Evolutionary conservation across 2,329 filamentous ascomycete genomes (phyloP).

Genomic region (Ciborinia camelliae): DNA sequence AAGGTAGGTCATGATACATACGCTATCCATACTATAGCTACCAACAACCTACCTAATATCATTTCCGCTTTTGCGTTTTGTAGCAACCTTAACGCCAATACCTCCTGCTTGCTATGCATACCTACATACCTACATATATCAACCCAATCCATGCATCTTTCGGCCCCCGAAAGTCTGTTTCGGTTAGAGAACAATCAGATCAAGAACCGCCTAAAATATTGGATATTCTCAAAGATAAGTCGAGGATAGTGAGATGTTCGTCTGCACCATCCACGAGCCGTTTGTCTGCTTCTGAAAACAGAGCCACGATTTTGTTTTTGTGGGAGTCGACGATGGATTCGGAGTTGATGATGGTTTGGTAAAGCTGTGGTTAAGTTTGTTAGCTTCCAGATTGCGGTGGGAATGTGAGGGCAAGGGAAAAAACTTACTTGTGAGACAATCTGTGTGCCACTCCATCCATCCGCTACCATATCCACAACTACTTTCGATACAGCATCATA

Average conservation of each 20-base stretch:
- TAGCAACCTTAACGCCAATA: conserved; percentile 10
- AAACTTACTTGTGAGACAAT: conserved; percentile 69
- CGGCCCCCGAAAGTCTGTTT: neutral
- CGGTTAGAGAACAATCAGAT: neutral
- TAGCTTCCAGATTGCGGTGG: conserved; percentile 7
- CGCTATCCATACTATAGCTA: conserved; percentile 2
- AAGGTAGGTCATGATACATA: conserved; percentile 5
- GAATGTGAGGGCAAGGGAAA: neutral
- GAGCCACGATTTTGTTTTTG: conserved; percentile 83
- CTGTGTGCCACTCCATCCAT: conserved; percentile 94
- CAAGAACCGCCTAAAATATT: conserved; percentile 53
- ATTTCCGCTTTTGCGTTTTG: neutral
- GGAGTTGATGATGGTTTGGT: conserved; percentile 77
- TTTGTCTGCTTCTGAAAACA: conserved; percentile 95
- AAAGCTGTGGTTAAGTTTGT: conserved; percentile 57
- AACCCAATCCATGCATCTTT: neutral
- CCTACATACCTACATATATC: no score
- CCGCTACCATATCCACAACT: conserved; percentile 87
- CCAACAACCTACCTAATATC: neutral
- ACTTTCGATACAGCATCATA: conserved; percentile 75
- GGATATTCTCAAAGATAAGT: conserved; percentile 78
- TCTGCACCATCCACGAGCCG: conserved; percentile 90
- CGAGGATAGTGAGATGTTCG: conserved; percentile 87
- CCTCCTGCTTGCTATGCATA: conserved; percentile 18
- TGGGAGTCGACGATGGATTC: conserved; percentile 79